A percentile compares a stretch with the other conserved stretches of the same genome.
Evolutionary conservation across 257 asterid species (phyloP).

Genomic region (Nicotiana benthamiana): DNA sequence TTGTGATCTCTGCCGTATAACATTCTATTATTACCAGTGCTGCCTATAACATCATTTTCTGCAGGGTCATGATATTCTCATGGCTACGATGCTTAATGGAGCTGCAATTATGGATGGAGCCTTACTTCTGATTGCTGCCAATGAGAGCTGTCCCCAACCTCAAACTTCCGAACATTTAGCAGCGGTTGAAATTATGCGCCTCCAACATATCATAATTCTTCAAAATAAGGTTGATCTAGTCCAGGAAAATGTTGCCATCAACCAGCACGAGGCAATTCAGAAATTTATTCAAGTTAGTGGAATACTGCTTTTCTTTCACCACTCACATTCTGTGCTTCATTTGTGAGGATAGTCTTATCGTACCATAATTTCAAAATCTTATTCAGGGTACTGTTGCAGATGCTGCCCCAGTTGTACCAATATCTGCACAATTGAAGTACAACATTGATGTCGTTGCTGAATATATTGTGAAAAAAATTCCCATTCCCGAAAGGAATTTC

Average conservation of each 20-base stretch:
- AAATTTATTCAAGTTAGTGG: conserved; percentile 67
- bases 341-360: not conserved
- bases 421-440: conserved; percentile 92
- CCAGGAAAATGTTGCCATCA: conserved; percentile 91
- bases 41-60: not conserved
- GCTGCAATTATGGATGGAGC: conserved; percentile 99
- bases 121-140: conserved; percentile 86
- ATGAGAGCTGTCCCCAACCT: conserved; percentile 96
- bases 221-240: conserved; percentile 96
- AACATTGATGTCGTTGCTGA: conserved; percentile 92
- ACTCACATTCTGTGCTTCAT: not conserved
- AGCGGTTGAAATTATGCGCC: conserved; percentile 96
- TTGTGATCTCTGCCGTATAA: too few species aligned
- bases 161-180: conserved; percentile 96
- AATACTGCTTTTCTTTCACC: not conserved
- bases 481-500: conserved; percentile 82
- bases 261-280: conserved; percentile 94
- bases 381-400: conserved; percentile 92
- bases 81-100: conserved; percentile 98
- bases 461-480: conserved; percentile 77
- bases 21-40: not conserved
- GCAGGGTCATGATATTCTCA: conserved; percentile 94
- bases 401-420: conserved; percentile 90
- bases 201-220: conserved; percentile 84
- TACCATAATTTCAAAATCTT: not conserved